Evolutionary conservation across 257 asterid species (phyloP), one percentile per base, ranked within the genome.

Genomic region (Solanum ossicruentum): DNA sequence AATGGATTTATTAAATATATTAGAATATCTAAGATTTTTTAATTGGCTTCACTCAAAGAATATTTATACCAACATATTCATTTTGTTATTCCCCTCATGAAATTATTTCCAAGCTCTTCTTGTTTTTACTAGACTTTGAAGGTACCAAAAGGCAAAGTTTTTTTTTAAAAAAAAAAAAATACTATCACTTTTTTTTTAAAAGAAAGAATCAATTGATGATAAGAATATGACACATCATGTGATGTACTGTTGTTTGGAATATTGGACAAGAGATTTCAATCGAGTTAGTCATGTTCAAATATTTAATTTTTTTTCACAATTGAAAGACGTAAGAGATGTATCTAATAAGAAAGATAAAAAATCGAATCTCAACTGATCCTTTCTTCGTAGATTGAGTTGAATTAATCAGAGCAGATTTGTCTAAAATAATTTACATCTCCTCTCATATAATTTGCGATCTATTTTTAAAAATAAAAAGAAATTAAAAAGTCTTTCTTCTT

Each of bases 171-270:
- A 36, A 36, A 36, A 36, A 3, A 18, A 15, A 7, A 13, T 28
- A 12, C 20, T 2, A 32, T 3, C 5, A 36, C 41, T 15, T 7
- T 66, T 7, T 66, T 15, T 66, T 28, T 17, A 11, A 7, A 6
- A 32, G 23, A 67, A 66, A 28, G 47, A 67, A 67, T 32, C 75
- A 67, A 7, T 67, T 67, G 75, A 67, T 67, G 49, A 67, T 67
- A 67, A 28, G 75, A 66, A 32, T 15, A 15, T 66, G 47, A 32
- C 21, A 15, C 7, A 67, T 16, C 49, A 67, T 69, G 77, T 69
- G 26, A 32, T 66, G 11, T 12, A 66, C 52, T 20, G 51, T 28
- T 28, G 32, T 28, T 28, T 65, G n/a, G 43, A 65, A 65, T 66
- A 28, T 66, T 66, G 13, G 73, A 65, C 9, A 28, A 66, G 1